Evolutionary conservation across 345 rosid species (phyloP).

Genomic region (Populus davidiana): DNA sequence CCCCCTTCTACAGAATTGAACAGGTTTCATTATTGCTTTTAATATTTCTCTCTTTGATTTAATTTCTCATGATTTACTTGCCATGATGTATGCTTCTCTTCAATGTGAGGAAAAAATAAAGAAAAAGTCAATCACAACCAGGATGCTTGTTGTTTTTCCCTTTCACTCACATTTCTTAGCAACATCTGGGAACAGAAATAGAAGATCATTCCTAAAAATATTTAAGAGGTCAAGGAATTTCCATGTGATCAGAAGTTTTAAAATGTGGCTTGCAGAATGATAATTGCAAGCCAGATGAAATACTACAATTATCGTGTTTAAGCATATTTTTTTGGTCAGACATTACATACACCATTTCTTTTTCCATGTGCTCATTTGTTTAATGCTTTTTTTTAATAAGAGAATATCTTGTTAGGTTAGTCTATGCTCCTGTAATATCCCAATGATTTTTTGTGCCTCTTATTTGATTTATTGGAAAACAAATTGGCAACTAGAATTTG

Average conservation of each 20-base stretch:
- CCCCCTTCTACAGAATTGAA: constrained; percentile 33
- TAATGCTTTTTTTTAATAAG: background rate
- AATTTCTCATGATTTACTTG: constrained; percentile 4
- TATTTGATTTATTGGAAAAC: background rate
- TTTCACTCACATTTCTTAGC: background rate
- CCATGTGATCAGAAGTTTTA: background rate
- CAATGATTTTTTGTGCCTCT: background rate
- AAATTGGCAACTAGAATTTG: background rate
- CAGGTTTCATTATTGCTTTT: constrained; percentile 15
- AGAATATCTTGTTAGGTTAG: background rate
- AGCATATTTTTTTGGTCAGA: background rate
- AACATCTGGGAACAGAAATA: background rate
- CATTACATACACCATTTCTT: background rate
- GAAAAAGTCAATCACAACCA: background rate
- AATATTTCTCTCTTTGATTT: background rate
- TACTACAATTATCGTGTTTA: background rate
- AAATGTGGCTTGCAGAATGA: background rate
- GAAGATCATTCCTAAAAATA: background rate
- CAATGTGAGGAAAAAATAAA: background rate
- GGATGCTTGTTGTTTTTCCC: background rate
- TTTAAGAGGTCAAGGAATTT: background rate
- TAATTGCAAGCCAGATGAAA: background rate
- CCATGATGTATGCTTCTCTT: background rate
- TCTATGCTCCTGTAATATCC: background rate
- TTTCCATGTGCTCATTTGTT: too few species aligned